Evolutionary conservation across 805 yeast genomes (phyloP).

Genomic region (Metschnikowia gelsemii): DNA sequence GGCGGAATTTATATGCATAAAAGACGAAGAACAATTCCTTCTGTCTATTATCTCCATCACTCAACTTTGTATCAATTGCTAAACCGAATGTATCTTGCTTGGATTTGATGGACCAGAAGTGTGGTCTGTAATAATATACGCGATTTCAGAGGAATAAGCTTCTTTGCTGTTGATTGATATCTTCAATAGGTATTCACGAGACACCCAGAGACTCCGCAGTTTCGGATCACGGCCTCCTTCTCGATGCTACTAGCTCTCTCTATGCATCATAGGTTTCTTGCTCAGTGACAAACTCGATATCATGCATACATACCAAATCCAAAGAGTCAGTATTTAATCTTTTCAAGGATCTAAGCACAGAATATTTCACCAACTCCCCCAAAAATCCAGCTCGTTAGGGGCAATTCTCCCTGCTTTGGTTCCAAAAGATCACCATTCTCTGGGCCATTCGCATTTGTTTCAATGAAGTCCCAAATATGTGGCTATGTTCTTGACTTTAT

Average conservation of each 20-base stretch:
- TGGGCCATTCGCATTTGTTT: conserved; percentile 35
- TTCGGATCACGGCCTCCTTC: conserved; percentile 56
- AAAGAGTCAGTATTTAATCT: conserved; percentile 67
- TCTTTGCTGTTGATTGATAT: conserved; percentile 43
- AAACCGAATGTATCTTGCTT: too few species aligned
- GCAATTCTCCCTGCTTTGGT: conserved; percentile 84
- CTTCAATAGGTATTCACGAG: conserved; percentile 69
- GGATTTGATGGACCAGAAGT: too few species aligned
- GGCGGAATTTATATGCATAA: too few species aligned
- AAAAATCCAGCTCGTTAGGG: conserved; percentile 74
- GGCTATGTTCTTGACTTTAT: too few species aligned
- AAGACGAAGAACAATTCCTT: too few species aligned
- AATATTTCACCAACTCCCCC: conserved; percentile 53
- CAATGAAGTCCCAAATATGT: conserved; percentile 75
- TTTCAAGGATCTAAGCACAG: conserved; percentile 64
- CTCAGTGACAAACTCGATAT: conserved; percentile 73
- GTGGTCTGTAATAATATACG: too few species aligned
- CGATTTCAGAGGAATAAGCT: conserved; percentile 42
- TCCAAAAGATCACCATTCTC: conserved; percentile 68
- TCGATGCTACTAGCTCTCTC: conserved; percentile 55
- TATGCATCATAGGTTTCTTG: conserved; percentile 61
- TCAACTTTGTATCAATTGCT: too few species aligned
- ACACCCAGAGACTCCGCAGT: conserved; percentile 83
- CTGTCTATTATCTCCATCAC: too few species aligned
- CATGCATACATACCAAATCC: conserved; percentile 85